Evolutionary conservation across 2,329 filamentous ascomycete species (phyloP), one percentile per base, ranked within the genome.

Genomic region (Colletotrichum orbiculare): DNA sequence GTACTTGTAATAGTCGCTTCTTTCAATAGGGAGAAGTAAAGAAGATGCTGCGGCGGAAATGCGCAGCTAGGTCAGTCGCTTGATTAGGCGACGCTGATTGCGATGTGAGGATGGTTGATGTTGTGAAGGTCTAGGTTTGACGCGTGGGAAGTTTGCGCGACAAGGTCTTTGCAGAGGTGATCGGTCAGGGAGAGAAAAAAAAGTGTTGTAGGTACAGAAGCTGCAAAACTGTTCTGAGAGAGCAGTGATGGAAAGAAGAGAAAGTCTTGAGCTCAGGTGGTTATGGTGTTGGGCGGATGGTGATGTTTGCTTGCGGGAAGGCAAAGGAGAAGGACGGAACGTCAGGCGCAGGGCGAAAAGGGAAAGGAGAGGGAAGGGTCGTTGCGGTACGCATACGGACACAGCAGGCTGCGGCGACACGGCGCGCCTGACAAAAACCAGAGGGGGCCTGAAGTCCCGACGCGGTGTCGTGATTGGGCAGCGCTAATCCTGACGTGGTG

Each of bases 371-470:
- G 48, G 37, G 54, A 37, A 15, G 46, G 39, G 50, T 33, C 63
- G 52, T 58, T 54, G 50, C 38, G 39, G 61, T 54, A 56, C 56
- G 49, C 47, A 49, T 53, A 49, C n/a, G 50, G 17, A n/a, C 45
- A 17, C 15, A 49, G 39, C 17, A 43, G 56, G 37, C 45, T 38
- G 37, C 41, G 46, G 55, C 46, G 41, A 39, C 41, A 34, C 42
- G 61, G 63, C 63, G 58, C 59, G 63, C 63, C 63, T 66, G 63
- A 66, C 58, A 60, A 65, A 52, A 63, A 63, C 63, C 62, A 62
- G 52, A 62, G 52, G 52, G 47, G 58, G 39, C 52, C n/a, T 41
- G 8, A 43, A n/a, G 38, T 35, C 39, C 43, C 9, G 48, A 25
- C 33, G 34, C 41, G 34, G 43, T 43, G 48, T 42, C 43, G 33